A percentile compares a stretch with the other conserved stretches of the same genome.
phyloP scores from a whole-genome alignment of 2,329 filamentous ascomycete species.

The Sodiomyces alkalinus region DNA sequence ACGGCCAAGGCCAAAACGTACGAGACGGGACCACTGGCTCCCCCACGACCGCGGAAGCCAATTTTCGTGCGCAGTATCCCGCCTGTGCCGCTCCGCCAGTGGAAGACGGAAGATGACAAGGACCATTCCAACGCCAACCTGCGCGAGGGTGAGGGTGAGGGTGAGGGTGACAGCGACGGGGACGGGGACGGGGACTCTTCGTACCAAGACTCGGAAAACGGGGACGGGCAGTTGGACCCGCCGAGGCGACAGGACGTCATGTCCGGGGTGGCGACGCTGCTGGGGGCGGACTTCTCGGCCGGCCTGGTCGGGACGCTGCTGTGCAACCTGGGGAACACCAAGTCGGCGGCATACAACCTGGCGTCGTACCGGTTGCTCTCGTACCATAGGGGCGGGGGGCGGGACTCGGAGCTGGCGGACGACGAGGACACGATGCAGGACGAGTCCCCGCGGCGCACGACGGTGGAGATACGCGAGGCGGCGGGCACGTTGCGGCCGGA shows the following conservation, averaged over 20 bases:
- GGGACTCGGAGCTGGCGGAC: conserved; percentile 2
- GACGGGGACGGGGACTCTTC: too few relatives aligned
- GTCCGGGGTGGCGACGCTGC: conserved; percentile 7
- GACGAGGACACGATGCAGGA: too few relatives aligned
- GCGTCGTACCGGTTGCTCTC: conserved; percentile 1
- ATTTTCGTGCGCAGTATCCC: neutral
- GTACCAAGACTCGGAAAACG: too few relatives aligned
- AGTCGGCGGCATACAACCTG: conserved; percentile 6
- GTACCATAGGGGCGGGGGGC: neutral
- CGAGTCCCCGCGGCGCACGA: too few relatives aligned
- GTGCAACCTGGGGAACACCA: neutral
- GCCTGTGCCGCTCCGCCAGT: neutral
- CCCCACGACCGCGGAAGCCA: neutral
- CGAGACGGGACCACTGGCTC: neutral
- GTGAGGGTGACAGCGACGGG: too few relatives aligned
- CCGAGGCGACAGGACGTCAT: conserved; percentile 4
- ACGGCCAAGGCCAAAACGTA: too few relatives aligned
- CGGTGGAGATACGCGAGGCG: conserved; percentile 23
- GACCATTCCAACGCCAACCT: neutral
- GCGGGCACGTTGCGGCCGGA: conserved; percentile 16
- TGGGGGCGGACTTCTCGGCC: conserved; percentile 4
- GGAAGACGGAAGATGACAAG: neutral
- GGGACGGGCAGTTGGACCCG: neutral
- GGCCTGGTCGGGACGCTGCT: conserved; percentile 5
- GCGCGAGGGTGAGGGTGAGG: too few relatives aligned